Percentiles rank a stretch among this genome's conserved stretches.
These are phyloP conservation scores for Exophiala sp. DNA, from an alignment of 2,329 filamentous ascomycete species.

Conservation along the genomic window DNA sequence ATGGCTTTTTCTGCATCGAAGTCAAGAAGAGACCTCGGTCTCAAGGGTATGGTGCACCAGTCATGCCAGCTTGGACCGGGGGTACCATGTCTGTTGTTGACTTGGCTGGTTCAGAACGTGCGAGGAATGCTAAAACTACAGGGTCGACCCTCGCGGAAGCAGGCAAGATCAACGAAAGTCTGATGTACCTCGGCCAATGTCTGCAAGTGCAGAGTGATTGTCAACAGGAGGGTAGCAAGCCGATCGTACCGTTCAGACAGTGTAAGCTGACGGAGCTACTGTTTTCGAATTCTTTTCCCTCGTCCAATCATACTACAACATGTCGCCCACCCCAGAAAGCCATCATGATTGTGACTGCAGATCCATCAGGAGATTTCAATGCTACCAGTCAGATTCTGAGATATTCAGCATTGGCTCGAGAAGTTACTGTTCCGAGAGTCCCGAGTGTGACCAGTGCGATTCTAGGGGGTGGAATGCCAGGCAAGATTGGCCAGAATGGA, in stretches of 20 bases:
- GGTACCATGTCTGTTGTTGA: slow-evolving; percentile 28
- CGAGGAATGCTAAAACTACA: slow-evolving; percentile 86
- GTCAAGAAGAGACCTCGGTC: slow-evolving; percentile 69
- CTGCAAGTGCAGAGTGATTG: slow-evolving; percentile 88
- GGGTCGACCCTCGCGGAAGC: slow-evolving; percentile 89
- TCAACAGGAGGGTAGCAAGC: slow-evolving; percentile 62
- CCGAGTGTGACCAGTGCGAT: slow-evolving; percentile 76
- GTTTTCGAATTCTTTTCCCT: slow-evolving; percentile 82
- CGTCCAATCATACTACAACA: slow-evolving; percentile 45
- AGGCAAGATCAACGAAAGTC: slow-evolving; percentile 94
- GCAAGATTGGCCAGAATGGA: slow-evolving; percentile 30
- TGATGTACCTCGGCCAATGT: slow-evolving; percentile 98
- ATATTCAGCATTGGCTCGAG: slow-evolving; percentile 85
- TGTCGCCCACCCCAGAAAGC: slow-evolving; percentile 69
- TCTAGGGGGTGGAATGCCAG: slow-evolving; percentile 31
- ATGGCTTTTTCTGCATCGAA: slow-evolving; percentile 94
- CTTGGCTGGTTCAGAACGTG: slow-evolving; percentile 69
- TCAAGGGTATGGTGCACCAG: slow-evolving; percentile 44
- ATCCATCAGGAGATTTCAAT: slow-evolving; percentile 89
- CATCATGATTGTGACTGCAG: slow-evolving; percentile 93
- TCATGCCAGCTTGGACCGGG: slow-evolving; percentile 50
- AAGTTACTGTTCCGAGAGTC: slow-evolving; percentile 84
- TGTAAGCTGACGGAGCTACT: slow-evolving; percentile 80
- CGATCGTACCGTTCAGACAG: slow-evolving; percentile 71
- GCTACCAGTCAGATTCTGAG: slow-evolving; percentile 92